Evolutionary conservation across 75 land plant species (phyloP), one percentile per base, ranked within the genome.

Genomic region (Picea glauca): DNA sequence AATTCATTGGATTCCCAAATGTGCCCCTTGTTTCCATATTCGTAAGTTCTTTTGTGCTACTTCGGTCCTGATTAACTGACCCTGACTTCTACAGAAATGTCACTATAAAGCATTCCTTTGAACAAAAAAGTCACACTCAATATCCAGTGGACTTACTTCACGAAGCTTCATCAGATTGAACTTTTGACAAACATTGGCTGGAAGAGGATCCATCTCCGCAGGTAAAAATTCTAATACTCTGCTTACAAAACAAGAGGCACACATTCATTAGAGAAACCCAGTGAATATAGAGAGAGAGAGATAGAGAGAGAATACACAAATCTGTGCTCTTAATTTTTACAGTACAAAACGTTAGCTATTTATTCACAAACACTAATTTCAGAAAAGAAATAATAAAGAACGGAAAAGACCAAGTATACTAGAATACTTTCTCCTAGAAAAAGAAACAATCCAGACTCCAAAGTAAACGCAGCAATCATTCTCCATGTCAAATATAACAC

Each of bases 191-290:
- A 90, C 73, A 63, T 83, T 84, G 38, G 81, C 58, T 1, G 95
- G 98, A 56, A 97, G 82, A 58, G 99, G 99, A 77, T 97, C 99
- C 64, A 94, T 62, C 62, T 88, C 84, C 11, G 40, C 15, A 32
- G 98, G 91, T 80, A 94, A 86, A 2, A 30, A 66, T 33, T 82
- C 61, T 70, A 95, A 77, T 30, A 90, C 77, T 77, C 98, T 95
- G 90, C 58, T 59, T 32, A 21, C 23, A 76, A 65, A 58, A 76
- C 35, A 32, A 30, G 23, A 58, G 65, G 2, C 20, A 20, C 8
- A 32, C 3, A 17, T 13, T 18, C 18, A 15, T 26, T 76, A 64
- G 67, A 30, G 62, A 14, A 78, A 31, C 13, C 14, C 13, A 62
- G n/a, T 60, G 20, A 77, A 33, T 5, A 8, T 31, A 77, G 23